Percentiles rank a stretch among this genome's conserved stretches.
Evolutionary conservation across 2,329 filamentous ascomycete genomes (phyloP).

Genomic region (Intubia oerlemansii): DNA sequence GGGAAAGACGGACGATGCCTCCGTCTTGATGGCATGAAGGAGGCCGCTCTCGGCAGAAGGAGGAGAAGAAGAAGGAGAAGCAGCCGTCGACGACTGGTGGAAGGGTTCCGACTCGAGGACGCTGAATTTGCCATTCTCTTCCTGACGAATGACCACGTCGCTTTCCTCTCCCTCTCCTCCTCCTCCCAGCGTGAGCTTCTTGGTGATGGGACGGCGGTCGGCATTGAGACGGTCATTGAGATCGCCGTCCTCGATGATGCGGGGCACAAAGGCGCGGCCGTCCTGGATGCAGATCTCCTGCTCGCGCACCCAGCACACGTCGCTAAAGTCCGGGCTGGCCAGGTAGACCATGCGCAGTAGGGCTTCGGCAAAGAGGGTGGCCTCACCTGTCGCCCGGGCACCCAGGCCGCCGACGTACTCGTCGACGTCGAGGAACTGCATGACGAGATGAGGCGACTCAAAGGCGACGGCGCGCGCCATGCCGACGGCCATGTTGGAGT

Average conservation of each 20-base stretch:
- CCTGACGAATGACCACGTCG: conserved; percentile 2
- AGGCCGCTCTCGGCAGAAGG: not conserved
- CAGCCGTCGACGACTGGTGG: not conserved
- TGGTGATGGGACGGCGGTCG: conserved; percentile 5
- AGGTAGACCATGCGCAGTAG: conserved; percentile 6
- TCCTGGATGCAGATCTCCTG: conserved; percentile 10
- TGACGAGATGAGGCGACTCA: conserved; percentile 8
- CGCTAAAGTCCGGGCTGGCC: conserved; percentile 2
- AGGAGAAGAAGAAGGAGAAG: too few species aligned
- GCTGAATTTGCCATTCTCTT: conserved; percentile 1
- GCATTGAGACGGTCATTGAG: conserved; percentile 9
- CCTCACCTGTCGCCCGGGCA: not conserved
- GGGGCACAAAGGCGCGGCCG: conserved; percentile 11
- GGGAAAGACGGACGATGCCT: conserved; percentile 4
- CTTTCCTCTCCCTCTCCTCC: not conserved
- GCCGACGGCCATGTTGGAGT: conserved; percentile 9
- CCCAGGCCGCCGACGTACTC: conserved; percentile 1
- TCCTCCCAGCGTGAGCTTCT: conserved; percentile 1
- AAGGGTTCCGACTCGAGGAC: conserved; percentile 3
- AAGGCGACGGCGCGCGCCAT: conserved; percentile 7
- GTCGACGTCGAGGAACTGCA: conserved; percentile 10
- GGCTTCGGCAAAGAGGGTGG: conserved; percentile 4
- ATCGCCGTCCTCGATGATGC: conserved; percentile 6
- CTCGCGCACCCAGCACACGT: conserved; percentile 6
- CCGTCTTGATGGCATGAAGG: conserved; percentile 1